These are phyloP conservation scores for Groenewaldozyma salmanticensis DNA, from an alignment of 805 yeast species.

Conservation along the genomic window DNA sequence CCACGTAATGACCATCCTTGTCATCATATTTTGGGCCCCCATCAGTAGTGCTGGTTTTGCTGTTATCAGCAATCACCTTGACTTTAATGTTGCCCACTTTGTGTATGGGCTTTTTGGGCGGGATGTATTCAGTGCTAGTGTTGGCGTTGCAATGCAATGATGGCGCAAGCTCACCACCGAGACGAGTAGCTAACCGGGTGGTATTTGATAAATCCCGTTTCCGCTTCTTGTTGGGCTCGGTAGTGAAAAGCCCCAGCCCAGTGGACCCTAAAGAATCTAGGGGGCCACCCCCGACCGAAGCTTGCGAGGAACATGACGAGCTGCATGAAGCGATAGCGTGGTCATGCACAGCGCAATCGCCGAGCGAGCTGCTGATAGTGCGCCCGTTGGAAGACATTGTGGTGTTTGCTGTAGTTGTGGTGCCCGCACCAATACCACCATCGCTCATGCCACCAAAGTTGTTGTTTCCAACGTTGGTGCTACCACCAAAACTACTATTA, in stretches of 20 bases:
- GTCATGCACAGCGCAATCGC: neutral
- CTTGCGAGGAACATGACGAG: too few species aligned
- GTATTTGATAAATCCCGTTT: neutral
- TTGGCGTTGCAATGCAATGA: neutral
- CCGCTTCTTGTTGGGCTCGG: neutral
- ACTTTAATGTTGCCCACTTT: conserved; percentile 25
- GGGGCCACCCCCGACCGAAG: too few species aligned
- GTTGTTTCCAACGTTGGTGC: neutral
- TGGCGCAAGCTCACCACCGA: too few species aligned
- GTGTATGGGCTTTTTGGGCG: conserved; percentile 18
- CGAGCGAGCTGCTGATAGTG: neutral
- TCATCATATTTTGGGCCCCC: too few species aligned
- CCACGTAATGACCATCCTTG: conserved; percentile 25
- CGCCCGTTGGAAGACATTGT: neutral
- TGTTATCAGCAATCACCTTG: conserved; percentile 8
- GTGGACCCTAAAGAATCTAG: too few species aligned
- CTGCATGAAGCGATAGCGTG: too few species aligned
- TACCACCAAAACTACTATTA: neutral
- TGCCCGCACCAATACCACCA: neutral
- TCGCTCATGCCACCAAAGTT: neutral
- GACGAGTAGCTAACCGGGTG: neutral
- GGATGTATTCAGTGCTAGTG: conserved; percentile 4
- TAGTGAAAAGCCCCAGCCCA: too few species aligned
- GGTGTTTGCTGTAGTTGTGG: neutral
- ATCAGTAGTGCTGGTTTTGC: conserved; percentile 3